These are phyloP conservation scores for Yarrowia porcina DNA, from an alignment of 805 yeast genomes.

Conservation along the genomic window DNA sequence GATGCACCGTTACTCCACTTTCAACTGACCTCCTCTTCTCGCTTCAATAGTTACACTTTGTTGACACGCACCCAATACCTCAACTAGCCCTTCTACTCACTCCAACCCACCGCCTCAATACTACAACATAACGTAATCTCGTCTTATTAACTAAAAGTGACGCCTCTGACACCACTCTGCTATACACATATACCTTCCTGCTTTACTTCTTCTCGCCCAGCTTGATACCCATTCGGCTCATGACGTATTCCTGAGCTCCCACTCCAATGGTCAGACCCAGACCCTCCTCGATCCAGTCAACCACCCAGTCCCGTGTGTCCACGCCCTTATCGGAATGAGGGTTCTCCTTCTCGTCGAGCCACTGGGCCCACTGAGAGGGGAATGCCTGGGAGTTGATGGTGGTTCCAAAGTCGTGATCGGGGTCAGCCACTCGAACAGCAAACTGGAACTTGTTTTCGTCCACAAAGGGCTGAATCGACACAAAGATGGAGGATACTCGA, in stretches of 20 bases:
- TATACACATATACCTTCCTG: neutral
- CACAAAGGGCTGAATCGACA: slow-evolving; percentile 62
- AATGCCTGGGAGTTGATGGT: slow-evolving; percentile 82
- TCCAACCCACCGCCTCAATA: too few species aligned
- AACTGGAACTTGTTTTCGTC: slow-evolving; percentile 55
- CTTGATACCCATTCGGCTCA: slow-evolving; percentile 75
- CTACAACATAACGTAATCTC: too few species aligned
- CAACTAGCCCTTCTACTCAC: too few species aligned
- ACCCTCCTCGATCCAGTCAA: slow-evolving; percentile 76
- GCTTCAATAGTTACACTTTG: too few species aligned
- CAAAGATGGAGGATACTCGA: slow-evolving; percentile 58
- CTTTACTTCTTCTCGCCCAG: neutral
- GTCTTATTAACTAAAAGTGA: too few species aligned
- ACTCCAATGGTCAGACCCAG: slow-evolving; percentile 77
- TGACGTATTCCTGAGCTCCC: slow-evolving; percentile 84
- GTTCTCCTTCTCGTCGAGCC: slow-evolving; percentile 58
- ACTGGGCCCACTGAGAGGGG: slow-evolving; percentile 87
- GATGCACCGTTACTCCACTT: too few species aligned
- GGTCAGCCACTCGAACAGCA: slow-evolving; percentile 71
- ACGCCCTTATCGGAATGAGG: slow-evolving; percentile 47
- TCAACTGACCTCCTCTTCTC: too few species aligned
- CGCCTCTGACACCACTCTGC: too few species aligned
- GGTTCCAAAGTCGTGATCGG: slow-evolving; percentile 69
- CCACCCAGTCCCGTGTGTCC: slow-evolving; percentile 81
- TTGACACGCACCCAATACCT: too few species aligned